Evolutionary conservation across 176 grass and related monocot species (phyloP), one percentile per base, ranked within the genome.

Genomic region (Bonia amplexicaulis): DNA sequence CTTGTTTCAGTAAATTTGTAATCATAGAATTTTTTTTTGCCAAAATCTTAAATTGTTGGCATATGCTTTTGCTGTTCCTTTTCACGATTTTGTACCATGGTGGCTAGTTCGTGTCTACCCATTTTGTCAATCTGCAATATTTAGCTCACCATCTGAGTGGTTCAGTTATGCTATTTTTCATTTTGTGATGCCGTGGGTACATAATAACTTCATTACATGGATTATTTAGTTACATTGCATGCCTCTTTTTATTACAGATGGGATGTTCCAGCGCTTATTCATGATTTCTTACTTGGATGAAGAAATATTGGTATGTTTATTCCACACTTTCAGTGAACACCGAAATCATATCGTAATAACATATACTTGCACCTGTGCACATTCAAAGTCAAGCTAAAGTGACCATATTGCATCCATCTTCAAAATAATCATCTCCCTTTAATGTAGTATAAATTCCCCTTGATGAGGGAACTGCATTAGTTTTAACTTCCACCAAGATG

Each of bases 221-320:
- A 55, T 47, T 55, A 14, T 8, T 31, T 72, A 82, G 5, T 82
- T 73, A 65, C 4, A 35, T 55, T 64, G 29, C 23, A 80, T 66
- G 14, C 23, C n/a, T 9, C 73, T 54, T 67, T 69, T 78, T 49
- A 16, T 86, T 76, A 63, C 88, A 96, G 93, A 82, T 70, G 93
- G 90, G 69, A 63, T 87, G 76, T 94, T 89, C 68, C 88, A 96
- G 76, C 89, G 96, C 49, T 81, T 99, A 80, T 99, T 99, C 83
- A 94, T 96, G 90, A 94, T 99, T 79, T 99, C 96, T 79, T 99
- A 99, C 74, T 91, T 99, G 69, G 96, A 99, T 84, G 96, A 99
- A 87, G 96, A 96, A 85, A 99, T 99, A 90, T 31, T 96, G 96
- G 96, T 99, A 96, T 10, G 52, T 86, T 84, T 76, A 71, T 93